phyloP scores from a whole-genome alignment of 768 basidiomycete species.

The Collybia nuda region DNA sequence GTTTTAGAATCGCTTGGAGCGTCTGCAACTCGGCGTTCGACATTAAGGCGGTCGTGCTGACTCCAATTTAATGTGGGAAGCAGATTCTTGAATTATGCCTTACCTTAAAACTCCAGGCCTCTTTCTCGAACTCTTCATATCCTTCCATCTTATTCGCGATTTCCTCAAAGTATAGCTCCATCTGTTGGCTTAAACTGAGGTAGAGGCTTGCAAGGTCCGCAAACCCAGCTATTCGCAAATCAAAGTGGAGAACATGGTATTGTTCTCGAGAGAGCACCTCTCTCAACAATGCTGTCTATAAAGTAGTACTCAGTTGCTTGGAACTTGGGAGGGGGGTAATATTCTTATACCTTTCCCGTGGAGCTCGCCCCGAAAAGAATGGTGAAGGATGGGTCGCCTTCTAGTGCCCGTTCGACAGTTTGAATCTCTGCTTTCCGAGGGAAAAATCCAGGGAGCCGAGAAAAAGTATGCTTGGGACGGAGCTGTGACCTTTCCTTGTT shows the following conservation, averaged over 20 bases:
- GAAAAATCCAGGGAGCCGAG: slow-evolving; percentile 73
- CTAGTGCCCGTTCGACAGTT: slow-evolving; percentile 63
- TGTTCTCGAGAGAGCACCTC: slow-evolving; percentile 68
- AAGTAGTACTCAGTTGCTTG: neutral
- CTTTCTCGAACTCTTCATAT: slow-evolving; percentile 71
- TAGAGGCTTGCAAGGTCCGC: slow-evolving; percentile 80
- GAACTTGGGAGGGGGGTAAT: neutral
- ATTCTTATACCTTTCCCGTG: slow-evolving; percentile 65
- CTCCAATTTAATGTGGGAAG: slow-evolving; percentile 5
- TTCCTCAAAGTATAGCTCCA: slow-evolving; percentile 77
- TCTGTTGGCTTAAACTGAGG: slow-evolving; percentile 72
- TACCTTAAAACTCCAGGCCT: slow-evolving; percentile 81
- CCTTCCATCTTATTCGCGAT: slow-evolving; percentile 60
- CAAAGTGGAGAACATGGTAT: slow-evolving; percentile 83
- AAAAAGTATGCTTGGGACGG: slow-evolving; percentile 75
- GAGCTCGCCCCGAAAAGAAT: slow-evolving; percentile 80
- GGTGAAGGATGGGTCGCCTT: slow-evolving; percentile 76
- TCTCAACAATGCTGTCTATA: slow-evolving; percentile 75
- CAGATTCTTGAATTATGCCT: slow-evolving; percentile 5
- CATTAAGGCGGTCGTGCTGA: slow-evolving; percentile 75
- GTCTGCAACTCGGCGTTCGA: slow-evolving; percentile 62
- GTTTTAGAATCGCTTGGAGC: slow-evolving; percentile 40
- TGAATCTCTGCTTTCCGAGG: slow-evolving; percentile 65
- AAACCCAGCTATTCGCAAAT: slow-evolving; percentile 82
- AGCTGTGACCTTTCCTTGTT: slow-evolving; percentile 64